phyloP scores from a whole-genome alignment of 2,329 filamentous ascomycete genomes.

The Colletotrichum sp. region DNA sequence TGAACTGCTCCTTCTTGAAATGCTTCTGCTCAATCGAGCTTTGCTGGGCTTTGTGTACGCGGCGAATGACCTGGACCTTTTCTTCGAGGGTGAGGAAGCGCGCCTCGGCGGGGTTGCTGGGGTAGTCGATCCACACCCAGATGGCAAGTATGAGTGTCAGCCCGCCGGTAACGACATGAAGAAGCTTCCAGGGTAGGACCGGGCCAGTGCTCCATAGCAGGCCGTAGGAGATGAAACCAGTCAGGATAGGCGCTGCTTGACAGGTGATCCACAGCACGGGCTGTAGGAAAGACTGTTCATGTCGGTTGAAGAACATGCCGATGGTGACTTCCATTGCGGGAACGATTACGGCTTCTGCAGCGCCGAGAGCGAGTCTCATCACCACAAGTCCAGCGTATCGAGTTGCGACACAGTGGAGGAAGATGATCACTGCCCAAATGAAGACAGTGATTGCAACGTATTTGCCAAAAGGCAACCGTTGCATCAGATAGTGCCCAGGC shows the following conservation, averaged over 20 bases:
- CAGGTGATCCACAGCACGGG: slow-evolving; percentile 38
- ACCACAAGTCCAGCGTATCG: slow-evolving; percentile 39
- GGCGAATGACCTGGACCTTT: slow-evolving; percentile 25
- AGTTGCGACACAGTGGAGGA: slow-evolving; percentile 40
- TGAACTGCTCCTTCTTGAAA: slow-evolving; percentile 35
- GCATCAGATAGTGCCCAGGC: slow-evolving; percentile 45
- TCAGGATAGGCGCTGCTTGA: slow-evolving; percentile 37
- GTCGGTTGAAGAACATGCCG: slow-evolving; percentile 41
- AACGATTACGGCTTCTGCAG: slow-evolving; percentile 38
- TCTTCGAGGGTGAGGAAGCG: slow-evolving; percentile 27
- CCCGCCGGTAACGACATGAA: slow-evolving; percentile 42
- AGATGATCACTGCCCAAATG: slow-evolving; percentile 38
- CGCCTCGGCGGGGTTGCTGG: slow-evolving; percentile 21
- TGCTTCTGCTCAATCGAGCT: slow-evolving; percentile 42
- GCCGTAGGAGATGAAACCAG: slow-evolving; percentile 44
- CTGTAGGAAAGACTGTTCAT: slow-evolving; percentile 37
- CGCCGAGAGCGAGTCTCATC: slow-evolving; percentile 39
- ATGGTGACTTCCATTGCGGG: slow-evolving; percentile 46
- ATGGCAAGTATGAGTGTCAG: slow-evolving; percentile 37
- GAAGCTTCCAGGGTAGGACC: slow-evolving; percentile 41
- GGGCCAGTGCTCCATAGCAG: slow-evolving; percentile 37
- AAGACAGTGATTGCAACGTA: slow-evolving; percentile 37
- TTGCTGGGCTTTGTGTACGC: slow-evolving; percentile 35
- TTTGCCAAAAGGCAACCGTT: slow-evolving; percentile 39
- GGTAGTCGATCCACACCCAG: slow-evolving; percentile 37